A percentile compares a stretch with the other conserved stretches of the same genome.
These are phyloP conservation scores for Backusella macrospora DNA, from an alignment of 192 early-diverging fungal species.

Conservation along the genomic window DNA sequence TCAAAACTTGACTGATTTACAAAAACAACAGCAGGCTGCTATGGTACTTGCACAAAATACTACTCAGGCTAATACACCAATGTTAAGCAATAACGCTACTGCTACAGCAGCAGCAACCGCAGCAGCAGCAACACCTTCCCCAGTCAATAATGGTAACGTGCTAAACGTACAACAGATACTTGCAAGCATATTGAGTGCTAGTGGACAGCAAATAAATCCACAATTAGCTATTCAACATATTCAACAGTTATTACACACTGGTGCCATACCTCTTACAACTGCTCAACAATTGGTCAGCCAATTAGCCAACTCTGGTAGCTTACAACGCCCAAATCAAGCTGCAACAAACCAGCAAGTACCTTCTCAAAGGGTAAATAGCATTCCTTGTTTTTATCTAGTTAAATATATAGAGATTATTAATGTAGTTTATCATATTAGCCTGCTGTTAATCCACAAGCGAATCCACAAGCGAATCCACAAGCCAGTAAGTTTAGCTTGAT, in stretches of 20 bases:
- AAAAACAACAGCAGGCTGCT: constrained; percentile 18
- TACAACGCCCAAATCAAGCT: constrained; percentile 13
- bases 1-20: constrained; percentile 23
- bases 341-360: background rate
- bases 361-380: background rate
- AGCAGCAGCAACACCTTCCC: background rate
- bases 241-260: constrained; percentile 30
- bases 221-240: constrained; percentile 27
- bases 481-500: background rate
- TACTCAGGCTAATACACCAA: background rate
- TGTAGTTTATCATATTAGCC: background rate
- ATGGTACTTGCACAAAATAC: constrained; percentile 2
- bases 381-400: background rate
- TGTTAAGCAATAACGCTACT: background rate
- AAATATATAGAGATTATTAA: background rate
- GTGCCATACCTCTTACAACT: constrained; percentile 32
- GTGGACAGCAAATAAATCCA: constrained; percentile 26
- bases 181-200: constrained; percentile 15
- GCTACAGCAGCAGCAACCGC: background rate
- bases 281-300: constrained; percentile 36
- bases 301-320: constrained; percentile 11
- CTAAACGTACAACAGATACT: constrained; percentile 18
- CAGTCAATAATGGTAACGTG: background rate
- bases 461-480: background rate
- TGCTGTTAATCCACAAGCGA: background rate